Conservation (phyloP, 1,139 yeast genomes). For the Protomyces lactucae-debilis region DNA sequence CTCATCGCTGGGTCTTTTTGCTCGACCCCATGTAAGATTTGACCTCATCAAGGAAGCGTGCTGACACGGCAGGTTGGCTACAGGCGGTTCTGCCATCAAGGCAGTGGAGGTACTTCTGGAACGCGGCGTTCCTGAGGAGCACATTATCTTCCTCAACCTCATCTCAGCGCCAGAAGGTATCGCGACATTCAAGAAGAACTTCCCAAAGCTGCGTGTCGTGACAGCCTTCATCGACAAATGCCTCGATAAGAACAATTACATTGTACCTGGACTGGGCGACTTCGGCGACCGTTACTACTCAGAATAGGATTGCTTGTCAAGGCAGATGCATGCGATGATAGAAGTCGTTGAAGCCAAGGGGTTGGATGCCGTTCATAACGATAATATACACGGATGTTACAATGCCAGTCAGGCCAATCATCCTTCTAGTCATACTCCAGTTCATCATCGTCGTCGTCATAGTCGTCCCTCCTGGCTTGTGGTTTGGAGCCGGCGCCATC, state of each 20-base stretch:
- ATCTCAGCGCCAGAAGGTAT: constrained; percentile 95
- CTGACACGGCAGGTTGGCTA: constrained; percentile 52
- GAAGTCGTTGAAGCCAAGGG: neutral
- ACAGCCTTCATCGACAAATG: constrained; percentile 90
- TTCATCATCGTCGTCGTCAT: constrained; percentile 34
- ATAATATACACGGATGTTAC: no score
- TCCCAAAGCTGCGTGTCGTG: constrained; percentile 79
- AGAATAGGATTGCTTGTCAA: neutral
- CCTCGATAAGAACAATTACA: constrained; percentile 64
- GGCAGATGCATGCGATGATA: neutral
- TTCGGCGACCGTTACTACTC: constrained; percentile 61
- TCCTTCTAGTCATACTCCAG: neutral
- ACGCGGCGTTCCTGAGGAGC: constrained; percentile 80
- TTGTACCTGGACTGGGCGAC: constrained; percentile 94
- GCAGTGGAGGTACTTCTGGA: constrained; percentile 85
- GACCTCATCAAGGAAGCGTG: neutral
- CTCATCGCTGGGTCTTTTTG: constrained; percentile 79
- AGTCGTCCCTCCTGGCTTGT: constrained; percentile 33
- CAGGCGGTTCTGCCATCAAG: constrained; percentile 97
- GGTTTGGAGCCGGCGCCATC: constrained; percentile 34
- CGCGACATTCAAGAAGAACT: constrained; percentile 64
- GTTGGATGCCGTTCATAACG: no score
- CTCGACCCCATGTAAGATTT: constrained; percentile 70
- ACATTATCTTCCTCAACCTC: constrained; percentile 81
- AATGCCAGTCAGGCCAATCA: no score